Base-by-base conservation (phyloP, 768 basidiomycete genomes). In the Boletus edulis region DNA sequence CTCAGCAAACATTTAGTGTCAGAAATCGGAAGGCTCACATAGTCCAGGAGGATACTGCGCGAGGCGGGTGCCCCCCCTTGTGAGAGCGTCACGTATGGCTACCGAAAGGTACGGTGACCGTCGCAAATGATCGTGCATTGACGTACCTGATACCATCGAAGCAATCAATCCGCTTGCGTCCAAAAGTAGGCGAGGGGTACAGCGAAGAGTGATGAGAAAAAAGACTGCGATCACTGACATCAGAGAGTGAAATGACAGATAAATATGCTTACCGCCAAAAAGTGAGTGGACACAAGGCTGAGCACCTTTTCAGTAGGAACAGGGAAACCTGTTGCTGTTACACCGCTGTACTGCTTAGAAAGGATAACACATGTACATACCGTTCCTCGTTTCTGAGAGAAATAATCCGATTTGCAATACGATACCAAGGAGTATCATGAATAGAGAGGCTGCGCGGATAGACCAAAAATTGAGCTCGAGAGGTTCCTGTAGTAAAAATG, bases 21-120 rank as follows among this genome's bases (percentile, higher is more conserved):
- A 24, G 55, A 15, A 15, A 55, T 31, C 12, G 22, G 22, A 37
- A 24, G 46, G 58, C 82, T 46, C 60, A 86, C 84, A 67, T 89
- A 89, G 65, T 89, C 81, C 24, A 86, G 64, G 17, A 89, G 71
- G 17, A 89, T 66, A 49, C 81, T 81, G 57, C 83, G 80, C 52
- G 83, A 75, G 1, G 86, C 84, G 2, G 72, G 66, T 1, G 79
- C 80, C 56, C 71, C 72, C 2, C 84, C 85, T 58, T 75, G 72
- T 17, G 80, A 75, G 27, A 89, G 68, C 9, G 76, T 68, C 6
- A 89, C 72, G 56, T 86, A 89, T 3, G 87, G 86, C 86, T 89
- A 54, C 31, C 41, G 42, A 41, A 34, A 46, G 38, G 14, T 58
- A 32, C 15, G 32, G 59, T 54, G 46, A 60, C 24, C 27, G 13